Conservation (phyloP, 768 basidiomycete species). For the Leccinum variicolor region DNA sequence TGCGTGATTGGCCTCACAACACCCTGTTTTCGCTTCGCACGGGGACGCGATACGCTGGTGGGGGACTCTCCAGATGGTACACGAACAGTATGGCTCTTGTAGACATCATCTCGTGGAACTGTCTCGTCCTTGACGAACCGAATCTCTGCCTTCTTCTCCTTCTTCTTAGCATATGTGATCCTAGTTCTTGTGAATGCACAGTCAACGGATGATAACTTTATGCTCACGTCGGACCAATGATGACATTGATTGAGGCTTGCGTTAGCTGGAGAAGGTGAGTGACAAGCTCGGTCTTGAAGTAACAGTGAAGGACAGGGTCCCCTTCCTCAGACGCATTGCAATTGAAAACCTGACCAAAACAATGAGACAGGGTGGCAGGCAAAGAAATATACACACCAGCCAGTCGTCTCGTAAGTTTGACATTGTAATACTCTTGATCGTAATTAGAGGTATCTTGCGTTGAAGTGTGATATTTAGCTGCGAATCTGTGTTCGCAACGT, state of each 20-base stretch:
- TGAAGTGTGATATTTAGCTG: slow-evolving; percentile 58
- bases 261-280: slow-evolving; percentile 80
- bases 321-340: slow-evolving; percentile 83
- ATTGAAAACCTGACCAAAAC: slow-evolving; percentile 61
- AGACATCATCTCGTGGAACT: slow-evolving; percentile 70
- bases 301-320: slow-evolving; percentile 86
- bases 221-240: slow-evolving; percentile 75
- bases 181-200: slow-evolving; percentile 39
- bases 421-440: slow-evolving; percentile 82
- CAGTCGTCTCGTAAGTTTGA: slow-evolving; percentile 93
- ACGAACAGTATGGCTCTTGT: slow-evolving; percentile 91
- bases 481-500: slow-evolving; percentile 73
- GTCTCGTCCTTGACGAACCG: slow-evolving; percentile 89
- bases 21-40: slow-evolving; percentile 86
- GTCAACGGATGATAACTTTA: not conserved
- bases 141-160: slow-evolving; percentile 88
- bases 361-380: slow-evolving; percentile 3
- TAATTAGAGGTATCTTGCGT: slow-evolving; percentile 85
- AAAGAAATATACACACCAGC: slow-evolving; percentile 55
- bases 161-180: slow-evolving; percentile 92
- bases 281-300: slow-evolving; percentile 94
- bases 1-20: slow-evolving; percentile 79
- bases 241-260: slow-evolving; percentile 67
- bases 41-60: slow-evolving; percentile 75
- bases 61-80: slow-evolving; percentile 88